Base-by-base conservation (phyloP, 257 asterid genomes). In the Plantago ovata region DNA sequence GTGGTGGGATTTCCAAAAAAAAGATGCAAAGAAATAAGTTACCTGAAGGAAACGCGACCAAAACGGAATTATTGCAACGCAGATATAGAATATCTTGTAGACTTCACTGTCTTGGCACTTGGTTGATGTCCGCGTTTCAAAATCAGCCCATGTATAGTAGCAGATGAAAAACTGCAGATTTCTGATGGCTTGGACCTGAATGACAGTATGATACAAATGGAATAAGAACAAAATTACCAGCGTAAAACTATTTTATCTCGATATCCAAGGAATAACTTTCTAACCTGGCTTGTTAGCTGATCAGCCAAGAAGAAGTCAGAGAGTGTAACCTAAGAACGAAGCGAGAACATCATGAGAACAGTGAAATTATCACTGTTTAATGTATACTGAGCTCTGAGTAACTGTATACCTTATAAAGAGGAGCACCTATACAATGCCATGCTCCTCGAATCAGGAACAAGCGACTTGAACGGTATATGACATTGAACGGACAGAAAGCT, bases 231-330 rank as follows among this genome's bases (percentile, higher is more conserved):
- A 28, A 28, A 28, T 28, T 3, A 6, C 36, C 3, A 28, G 36
- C 36, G 7, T n/a, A 28, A 28, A 28, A 1, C 36, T 28, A 3
- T 3, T 6, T 28, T 28, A 28, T 28, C 36, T 24, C 5, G 20
- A 32, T 18, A 3, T 51, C 14, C 9, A 32, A 42, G 53, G 65
- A n/a, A 48, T 44, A 20, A 10, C 49, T 19, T 24, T 21, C 69
- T 16, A 13, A 85, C 97, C 95, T 90, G 95, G 82, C 97, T 90
- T n/a, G 97, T 90, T 48, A 90, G 66, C 80, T 86, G 95, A 74
- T 90, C 97, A n/a, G 89, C 92, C 76, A 89, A 75, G 87, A 89
- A 75, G 72, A 86, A 85, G 74, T 89, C 97, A 14, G 95, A 62
- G 40, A 90, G 78, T 3, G 75, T 79, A 43, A 86, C 90, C 97